phyloP scores from a whole-genome alignment of 2,329 filamentous ascomycete species.

The Emydomyces testavorans region DNA sequence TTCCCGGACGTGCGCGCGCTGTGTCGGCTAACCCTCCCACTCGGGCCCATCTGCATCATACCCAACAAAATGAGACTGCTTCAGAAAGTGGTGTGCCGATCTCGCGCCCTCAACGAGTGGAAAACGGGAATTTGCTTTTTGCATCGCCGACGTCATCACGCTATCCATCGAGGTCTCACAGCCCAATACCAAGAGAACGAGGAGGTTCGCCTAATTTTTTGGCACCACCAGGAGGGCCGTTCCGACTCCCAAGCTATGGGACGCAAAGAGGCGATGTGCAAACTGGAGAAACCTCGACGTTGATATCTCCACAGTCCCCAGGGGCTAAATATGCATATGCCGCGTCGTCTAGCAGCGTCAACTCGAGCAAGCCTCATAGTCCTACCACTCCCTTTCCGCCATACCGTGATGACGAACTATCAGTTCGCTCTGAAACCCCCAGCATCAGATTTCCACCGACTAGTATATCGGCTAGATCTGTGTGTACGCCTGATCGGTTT shows the following conservation, averaged over 20 bases:
- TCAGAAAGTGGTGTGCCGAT: constrained; percentile 18
- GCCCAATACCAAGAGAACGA: constrained; percentile 21
- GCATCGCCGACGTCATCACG: constrained; percentile 28
- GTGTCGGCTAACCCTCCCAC: constrained; percentile 49
- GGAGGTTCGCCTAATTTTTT: constrained; percentile 33
- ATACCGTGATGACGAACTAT: constrained; percentile 46
- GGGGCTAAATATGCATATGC: background rate
- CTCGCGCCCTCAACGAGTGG: background rate
- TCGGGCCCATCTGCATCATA: constrained; percentile 30
- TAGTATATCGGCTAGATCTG: constrained; percentile 39
- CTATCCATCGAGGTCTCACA: constrained; percentile 25
- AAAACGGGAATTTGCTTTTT: constrained; percentile 17
- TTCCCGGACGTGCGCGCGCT: constrained; percentile 35
- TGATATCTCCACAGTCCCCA: constrained; percentile 25
- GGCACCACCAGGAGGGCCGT: constrained; percentile 32
- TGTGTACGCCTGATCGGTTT: constrained; percentile 31
- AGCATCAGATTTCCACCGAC: constrained; percentile 48
- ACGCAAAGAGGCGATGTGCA: constrained; percentile 4
- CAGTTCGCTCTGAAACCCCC: constrained; percentile 38
- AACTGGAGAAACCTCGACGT: background rate
- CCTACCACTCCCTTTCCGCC: constrained; percentile 55
- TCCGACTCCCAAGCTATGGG: constrained; percentile 30
- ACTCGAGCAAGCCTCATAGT: constrained; percentile 19
- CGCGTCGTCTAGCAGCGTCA: constrained; percentile 1
- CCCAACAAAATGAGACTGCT: constrained; percentile 25